These are phyloP conservation scores for Recurvomyces mirabilis DNA, from an alignment of 495 filamentous ascomycete genomes.

Conservation along the genomic window DNA sequence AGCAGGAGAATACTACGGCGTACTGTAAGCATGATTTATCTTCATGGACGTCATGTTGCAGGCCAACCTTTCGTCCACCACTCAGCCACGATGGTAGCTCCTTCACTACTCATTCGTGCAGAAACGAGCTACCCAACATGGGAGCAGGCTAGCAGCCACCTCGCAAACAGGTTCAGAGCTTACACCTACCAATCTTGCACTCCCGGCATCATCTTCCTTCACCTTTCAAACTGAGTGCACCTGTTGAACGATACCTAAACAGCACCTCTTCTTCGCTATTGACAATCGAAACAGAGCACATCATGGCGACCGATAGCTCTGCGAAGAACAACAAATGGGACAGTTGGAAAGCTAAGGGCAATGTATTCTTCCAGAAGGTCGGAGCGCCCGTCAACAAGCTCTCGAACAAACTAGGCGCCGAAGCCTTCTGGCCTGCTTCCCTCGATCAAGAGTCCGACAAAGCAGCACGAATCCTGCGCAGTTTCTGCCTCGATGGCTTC, in stretches of 20 bases:
- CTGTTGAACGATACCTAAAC: not conserved
- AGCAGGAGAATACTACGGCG: too few relatives aligned
- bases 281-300: not conserved
- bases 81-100: too few relatives aligned
- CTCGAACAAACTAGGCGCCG: constrained; percentile 59
- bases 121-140: too few relatives aligned
- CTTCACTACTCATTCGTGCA: too few relatives aligned
- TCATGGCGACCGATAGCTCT: constrained; percentile 7
- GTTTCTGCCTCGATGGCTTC: constrained; percentile 69
- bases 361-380: constrained; percentile 38
- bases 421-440: constrained; percentile 71
- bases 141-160: too few relatives aligned
- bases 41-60: too few relatives aligned
- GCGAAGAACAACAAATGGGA: constrained; percentile 23
- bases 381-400: constrained; percentile 57
- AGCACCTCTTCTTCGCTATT: not conserved
- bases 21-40: too few relatives aligned
- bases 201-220: too few relatives aligned
- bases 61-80: too few relatives aligned
- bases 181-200: too few relatives aligned
- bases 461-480: constrained; percentile 64
- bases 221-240: too few relatives aligned
- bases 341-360: constrained; percentile 33
- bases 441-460: constrained; percentile 71
- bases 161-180: too few relatives aligned